These are phyloP conservation scores for Suillus weaverae DNA, from an alignment of 768 basidiomycete species.

Conservation along the genomic window DNA sequence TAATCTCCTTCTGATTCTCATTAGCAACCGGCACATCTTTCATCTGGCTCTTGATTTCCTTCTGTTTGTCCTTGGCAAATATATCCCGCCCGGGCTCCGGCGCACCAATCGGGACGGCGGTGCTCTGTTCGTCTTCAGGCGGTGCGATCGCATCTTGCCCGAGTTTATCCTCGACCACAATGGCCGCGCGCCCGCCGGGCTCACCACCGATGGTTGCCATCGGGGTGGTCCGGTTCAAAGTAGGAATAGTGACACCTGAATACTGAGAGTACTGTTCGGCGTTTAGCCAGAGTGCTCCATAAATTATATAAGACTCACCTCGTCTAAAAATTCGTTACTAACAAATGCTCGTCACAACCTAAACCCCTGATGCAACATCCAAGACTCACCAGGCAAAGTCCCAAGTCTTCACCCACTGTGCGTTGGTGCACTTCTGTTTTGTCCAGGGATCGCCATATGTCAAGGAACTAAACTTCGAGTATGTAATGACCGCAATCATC, in stretches of 20 bases:
- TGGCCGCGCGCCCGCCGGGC: constrained; percentile 51
- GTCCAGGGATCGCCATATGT: constrained; percentile 90
- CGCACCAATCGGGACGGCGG: constrained; percentile 46
- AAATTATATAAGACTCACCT: constrained; percentile 45
- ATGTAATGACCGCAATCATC: constrained; percentile 76
- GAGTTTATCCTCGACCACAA: constrained; percentile 51
- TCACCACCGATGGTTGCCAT: constrained; percentile 53
- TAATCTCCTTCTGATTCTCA: constrained; percentile 36
- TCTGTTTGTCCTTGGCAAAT: constrained; percentile 54
- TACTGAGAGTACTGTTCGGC: constrained; percentile 59
- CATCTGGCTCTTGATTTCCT: constrained; percentile 49
- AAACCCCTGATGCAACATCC: neutral
- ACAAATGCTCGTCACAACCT: neutral
- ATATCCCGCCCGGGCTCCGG: constrained; percentile 76
- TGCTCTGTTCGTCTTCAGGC: constrained; percentile 26
- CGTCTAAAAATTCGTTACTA: constrained; percentile 68
- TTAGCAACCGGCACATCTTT: constrained; percentile 11
- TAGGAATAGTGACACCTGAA: constrained; percentile 34
- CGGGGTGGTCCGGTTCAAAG: constrained; percentile 39
- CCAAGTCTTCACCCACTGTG: constrained; percentile 92
- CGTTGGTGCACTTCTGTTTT: constrained; percentile 65
- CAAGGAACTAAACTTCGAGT: constrained; percentile 75
- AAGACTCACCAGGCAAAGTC: constrained; percentile 83
- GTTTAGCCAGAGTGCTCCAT: neutral
- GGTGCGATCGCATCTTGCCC: constrained; percentile 18